phyloP scores from a whole-genome alignment of 352 stramenopile genomes.

The Phytophthora crassamura region DNA sequence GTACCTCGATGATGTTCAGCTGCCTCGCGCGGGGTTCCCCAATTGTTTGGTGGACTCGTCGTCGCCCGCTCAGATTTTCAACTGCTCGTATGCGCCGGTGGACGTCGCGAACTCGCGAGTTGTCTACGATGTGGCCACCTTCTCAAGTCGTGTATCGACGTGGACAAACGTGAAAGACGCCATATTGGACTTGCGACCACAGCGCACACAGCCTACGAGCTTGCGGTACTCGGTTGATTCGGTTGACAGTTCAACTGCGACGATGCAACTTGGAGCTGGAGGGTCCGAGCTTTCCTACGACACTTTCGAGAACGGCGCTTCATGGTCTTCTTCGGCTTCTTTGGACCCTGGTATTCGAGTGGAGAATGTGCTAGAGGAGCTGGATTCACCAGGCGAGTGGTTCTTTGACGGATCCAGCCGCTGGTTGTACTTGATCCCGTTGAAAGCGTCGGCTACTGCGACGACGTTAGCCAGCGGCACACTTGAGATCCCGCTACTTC shows the following conservation, averaged over 20 bases:
- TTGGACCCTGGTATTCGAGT: conserved; percentile 50
- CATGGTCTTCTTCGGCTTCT: not conserved
- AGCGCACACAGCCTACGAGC: conserved; percentile 39
- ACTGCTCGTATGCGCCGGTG: conserved; percentile 44
- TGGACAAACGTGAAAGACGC: conserved; percentile 47
- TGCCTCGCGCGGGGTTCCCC: conserved; percentile 65
- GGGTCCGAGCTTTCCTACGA: conserved; percentile 57
- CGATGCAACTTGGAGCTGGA: conserved; percentile 52
- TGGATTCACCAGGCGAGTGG: conserved; percentile 71
- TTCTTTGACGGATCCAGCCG: conserved; percentile 64
- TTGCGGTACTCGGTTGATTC: conserved; percentile 46
- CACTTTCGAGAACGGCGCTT: conserved; percentile 43
- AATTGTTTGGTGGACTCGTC: conserved; percentile 48
- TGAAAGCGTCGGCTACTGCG: conserved; percentile 30
- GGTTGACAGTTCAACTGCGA: conserved; percentile 26
- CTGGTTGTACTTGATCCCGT: conserved; percentile 66
- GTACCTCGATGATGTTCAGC: conserved; percentile 52
- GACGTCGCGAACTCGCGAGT: conserved; percentile 28
- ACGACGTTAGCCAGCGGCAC: conserved; percentile 32
- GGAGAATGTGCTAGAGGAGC: conserved; percentile 70
- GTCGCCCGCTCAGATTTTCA: conserved; percentile 33
- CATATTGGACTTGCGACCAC: conserved; percentile 42
- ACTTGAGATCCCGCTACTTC: conserved; percentile 65
- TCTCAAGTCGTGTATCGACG: conserved; percentile 45
- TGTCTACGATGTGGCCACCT: conserved; percentile 42